Evolutionary conservation across 495 filamentous ascomycete species (phyloP), one percentile per base, ranked within the genome.

Genomic region (Lophiotrema nucula): DNA sequence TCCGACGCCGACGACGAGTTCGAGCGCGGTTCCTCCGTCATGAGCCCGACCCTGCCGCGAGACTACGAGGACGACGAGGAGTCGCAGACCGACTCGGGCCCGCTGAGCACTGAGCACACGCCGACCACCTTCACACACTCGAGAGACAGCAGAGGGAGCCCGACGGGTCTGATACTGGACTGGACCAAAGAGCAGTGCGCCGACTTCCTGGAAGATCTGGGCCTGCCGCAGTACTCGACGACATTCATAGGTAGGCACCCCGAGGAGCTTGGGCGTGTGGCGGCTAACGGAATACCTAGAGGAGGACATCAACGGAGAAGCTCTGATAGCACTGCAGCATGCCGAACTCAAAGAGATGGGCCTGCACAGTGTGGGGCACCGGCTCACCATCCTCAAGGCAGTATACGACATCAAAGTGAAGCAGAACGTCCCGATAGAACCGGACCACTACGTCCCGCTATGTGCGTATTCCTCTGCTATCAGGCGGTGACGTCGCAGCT

Each of bases 1-100:
- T 90, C 87, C 49, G 91, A 96, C 69, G 91, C 90, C 68, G 91
- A 96, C 71, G 91, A 95, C 71, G 91, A 96, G 79, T 95, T 92
- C 70, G 90, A 95, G 75, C 80, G 89, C 61, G n/a, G n/a, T n/a
- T n/a, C n/a, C n/a, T 89, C 86, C 64, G 78, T 90, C 62, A 84
- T 82, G 52, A 91, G 88, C 0, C 89, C 89, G 23, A 78, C 83
- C 28, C 77, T 89, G 45, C 86, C 78, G 47, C 85, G 83, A 53
- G 89, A 93, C 67, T 89, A 84, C 56, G 90, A 52, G 19, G 61
- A 84, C 56, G 89, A 45, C 33, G 61, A 95, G 69, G 77, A 77
- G 39, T 92, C 87, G 24, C 88, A 87, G 27, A 90, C 84, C 41
- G 87, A 90, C 60, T 92, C 90, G 25, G 88, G 89, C 25, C 88